Base-by-base conservation (phyloP, 768 basidiomycete genomes). In the Suillus subluteus region DNA sequence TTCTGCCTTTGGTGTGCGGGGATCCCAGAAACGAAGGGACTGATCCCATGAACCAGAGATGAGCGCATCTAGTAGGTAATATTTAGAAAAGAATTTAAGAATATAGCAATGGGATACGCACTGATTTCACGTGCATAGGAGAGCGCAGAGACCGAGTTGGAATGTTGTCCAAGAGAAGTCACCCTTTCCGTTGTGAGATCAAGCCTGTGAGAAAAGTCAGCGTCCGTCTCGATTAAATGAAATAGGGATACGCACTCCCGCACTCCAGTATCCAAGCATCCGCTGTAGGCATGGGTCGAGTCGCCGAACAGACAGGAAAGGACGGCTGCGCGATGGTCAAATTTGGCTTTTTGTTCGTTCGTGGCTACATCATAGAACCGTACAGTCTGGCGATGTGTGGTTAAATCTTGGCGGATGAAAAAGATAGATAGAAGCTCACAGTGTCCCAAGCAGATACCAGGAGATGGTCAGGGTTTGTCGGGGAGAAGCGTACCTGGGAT, bases 21-120 rank as follows among this genome's bases (percentile, higher is more conserved):
- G 87, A 73, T 98, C 95, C 91, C 94, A 98, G 73, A 96, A 87
- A 13, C 91, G 91, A 32, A 99, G 73, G 0, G 94, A 91, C 58
- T 90, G 87, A 75, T 98, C 96, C 95, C 96, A 98, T 18, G 95
- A 96, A 13, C 92, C 95, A 0, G 94, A 91, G 55, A 98, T 84
- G 32, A 98, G 81, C 1, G 79, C 68, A 71, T 92, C 94, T 96
- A 71, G 6, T 59, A 13, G 13, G 32, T 0, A 37, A 54, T 21
- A 26, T 38, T 12, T 46, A 26, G 56, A 30, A 56, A 48, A 21
- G 55, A 59, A 1, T 32, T 11, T 35, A 21, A 61, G 13, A 41
- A 23, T 6, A n/a, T 12, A 64, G 50, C 40, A 32, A 32, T 56
- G 38, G 59, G 41, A 43, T 12, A 81, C 88, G 35, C 38, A 94